These are phyloP conservation scores for Diacronema lutheri DNA, from an alignment of 78 protist species.

Conservation along the genomic window DNA sequence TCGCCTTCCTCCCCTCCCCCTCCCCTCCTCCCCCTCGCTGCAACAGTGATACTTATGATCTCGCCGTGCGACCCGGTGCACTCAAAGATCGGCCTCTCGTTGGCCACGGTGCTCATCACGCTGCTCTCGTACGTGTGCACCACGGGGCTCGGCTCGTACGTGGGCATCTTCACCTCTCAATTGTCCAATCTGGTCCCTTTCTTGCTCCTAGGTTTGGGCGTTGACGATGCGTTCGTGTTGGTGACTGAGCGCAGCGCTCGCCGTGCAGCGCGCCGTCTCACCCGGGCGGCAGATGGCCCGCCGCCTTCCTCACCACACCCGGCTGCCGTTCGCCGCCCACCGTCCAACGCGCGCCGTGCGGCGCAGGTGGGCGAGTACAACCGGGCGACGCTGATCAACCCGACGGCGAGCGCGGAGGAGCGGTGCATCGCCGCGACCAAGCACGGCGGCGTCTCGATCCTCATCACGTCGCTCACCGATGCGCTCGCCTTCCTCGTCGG, in stretches of 20 bases:
- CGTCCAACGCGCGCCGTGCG: too few relatives aligned
- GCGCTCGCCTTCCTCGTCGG: conserved; percentile 35
- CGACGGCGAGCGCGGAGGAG: not conserved
- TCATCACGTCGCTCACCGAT: conserved; percentile 45
- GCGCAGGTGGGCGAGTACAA: too few relatives aligned
- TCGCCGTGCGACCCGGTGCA: too few relatives aligned
- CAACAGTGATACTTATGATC: too few relatives aligned
- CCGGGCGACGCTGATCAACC: too few relatives aligned
- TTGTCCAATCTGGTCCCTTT: conserved; percentile 28
- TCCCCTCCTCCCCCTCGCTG: too few relatives aligned
- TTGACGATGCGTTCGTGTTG: conserved; percentile 53
- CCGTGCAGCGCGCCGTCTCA: too few relatives aligned
- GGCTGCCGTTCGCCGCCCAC: too few relatives aligned
- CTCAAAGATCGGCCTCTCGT: not conserved
- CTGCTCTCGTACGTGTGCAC: conserved; percentile 5
- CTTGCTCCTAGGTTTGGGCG: conserved; percentile 55
- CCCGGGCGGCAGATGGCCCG: too few relatives aligned
- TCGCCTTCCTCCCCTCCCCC: too few relatives aligned
- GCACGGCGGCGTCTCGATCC: conserved; percentile 31
- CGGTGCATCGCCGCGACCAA: not conserved
- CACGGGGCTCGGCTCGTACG: not conserved
- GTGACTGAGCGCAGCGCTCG: too few relatives aligned
- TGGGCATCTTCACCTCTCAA: not conserved
- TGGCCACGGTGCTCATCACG: not conserved
- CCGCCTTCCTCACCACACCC: too few relatives aligned